Base-by-base conservation (phyloP, 768 basidiomycete genomes). In the Lactarius trivialis region DNA sequence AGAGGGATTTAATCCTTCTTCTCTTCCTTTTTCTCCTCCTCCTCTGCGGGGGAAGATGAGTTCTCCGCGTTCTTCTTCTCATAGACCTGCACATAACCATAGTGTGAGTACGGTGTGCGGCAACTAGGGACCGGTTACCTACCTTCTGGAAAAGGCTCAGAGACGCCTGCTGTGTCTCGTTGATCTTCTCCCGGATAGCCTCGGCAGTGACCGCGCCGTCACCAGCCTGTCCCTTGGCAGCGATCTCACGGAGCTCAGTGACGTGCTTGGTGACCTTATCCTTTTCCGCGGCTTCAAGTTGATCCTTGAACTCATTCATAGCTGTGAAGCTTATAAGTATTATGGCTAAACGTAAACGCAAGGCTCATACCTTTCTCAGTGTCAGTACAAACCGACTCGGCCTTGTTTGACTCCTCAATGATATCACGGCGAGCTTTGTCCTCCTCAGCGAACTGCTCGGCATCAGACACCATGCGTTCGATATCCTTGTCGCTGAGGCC, bases 231-330 rank as follows among this genome's bases (percentile, higher is more conserved):
- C 91, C 97, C 82, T 97, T 95, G 68, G 80, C 79, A 17, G 93
- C 86, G 67, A 98, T 71, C 74, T 94, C 93, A 52, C 94, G 85
- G 54, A 98, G 87, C 76, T 98, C 93, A 59, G 75, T 74, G 34
- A 99, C 76, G 51, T 96, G 88, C 75, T 88, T 88, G 57, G 86
- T 76, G 68, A 99, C 95, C 79, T 95, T 98, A 71, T 95, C 93
- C 77, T 89, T 89, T 83, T 99, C 97, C 2, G 85, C 74, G 7
- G 84, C 84, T 67, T 98, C 95, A 60, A 99, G 85, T 72, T 98
- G 93, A 51, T 96, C 92, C 81, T 95, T 94, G 84, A 98, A 98
- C 77, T 99, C 97, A 70, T 80, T 84, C 88, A 98, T 91, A 19
- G 94, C 92, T 91, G 68, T 24, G 5, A 26, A 63, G 37, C 14